Conservation (phyloP, 2,329 filamentous ascomycete genomes). For the Lecanicillium sp. region DNA sequence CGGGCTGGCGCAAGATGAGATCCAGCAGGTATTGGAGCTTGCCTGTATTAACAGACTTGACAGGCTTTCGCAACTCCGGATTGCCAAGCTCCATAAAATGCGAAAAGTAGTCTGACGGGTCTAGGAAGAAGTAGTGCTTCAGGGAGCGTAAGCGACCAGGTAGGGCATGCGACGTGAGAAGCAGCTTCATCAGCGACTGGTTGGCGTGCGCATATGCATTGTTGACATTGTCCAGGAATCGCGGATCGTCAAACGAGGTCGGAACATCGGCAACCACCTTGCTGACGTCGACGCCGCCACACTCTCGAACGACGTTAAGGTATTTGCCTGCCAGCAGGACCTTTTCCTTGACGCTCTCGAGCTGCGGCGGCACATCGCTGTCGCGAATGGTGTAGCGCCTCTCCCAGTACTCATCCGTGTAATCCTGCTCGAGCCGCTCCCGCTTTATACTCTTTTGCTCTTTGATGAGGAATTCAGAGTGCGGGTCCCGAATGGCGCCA, state of each 20-base stretch:
- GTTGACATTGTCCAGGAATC: conserved; percentile 94
- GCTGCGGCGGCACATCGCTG: conserved; percentile 82
- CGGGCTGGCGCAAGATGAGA: conserved; percentile 89
- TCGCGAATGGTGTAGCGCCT: conserved; percentile 92
- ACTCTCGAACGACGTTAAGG: conserved; percentile 94
- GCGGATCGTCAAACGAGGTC: conserved; percentile 80
- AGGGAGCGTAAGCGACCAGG: conserved; percentile 80
- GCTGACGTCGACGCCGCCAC: conserved; percentile 89
- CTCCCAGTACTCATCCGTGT: conserved; percentile 99
- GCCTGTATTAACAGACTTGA: conserved; percentile 79
- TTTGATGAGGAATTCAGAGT: conserved; percentile 88
- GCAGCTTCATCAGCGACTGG: conserved; percentile 79
- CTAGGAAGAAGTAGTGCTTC: conserved; percentile 99
- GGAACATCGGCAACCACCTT: conserved; percentile 85
- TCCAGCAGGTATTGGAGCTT: conserved; percentile 96
- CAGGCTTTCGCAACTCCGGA: conserved; percentile 84
- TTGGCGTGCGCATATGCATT: conserved; percentile 93
- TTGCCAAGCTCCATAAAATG: conserved; percentile 91
- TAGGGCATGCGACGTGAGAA: conserved; percentile 87
- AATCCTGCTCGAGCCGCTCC: conserved; percentile 87
- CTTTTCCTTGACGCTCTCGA: conserved; percentile 87
- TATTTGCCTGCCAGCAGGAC: conserved; percentile 95
- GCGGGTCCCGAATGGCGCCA: conserved; percentile 88
- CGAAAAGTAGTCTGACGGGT: conserved; percentile 95
- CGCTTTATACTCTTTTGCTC: conserved; percentile 92